Conservation (phyloP, 2,329 filamentous ascomycete genomes). For the Aspergillus sp. region DNA sequence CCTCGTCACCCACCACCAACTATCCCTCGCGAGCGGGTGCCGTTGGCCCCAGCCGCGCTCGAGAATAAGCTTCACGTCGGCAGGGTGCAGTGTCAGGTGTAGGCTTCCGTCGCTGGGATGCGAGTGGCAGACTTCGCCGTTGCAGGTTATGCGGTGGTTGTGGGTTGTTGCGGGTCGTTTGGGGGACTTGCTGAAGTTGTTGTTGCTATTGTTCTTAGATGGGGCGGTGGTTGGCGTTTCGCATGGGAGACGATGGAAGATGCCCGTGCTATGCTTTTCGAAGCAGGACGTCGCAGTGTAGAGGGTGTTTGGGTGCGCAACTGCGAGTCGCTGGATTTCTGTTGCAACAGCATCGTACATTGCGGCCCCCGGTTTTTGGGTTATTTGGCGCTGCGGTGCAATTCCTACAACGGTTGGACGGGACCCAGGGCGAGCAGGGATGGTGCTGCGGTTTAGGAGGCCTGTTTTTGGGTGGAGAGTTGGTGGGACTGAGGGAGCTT, state of each 20-base stretch:
- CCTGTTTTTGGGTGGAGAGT: conserved; percentile 56
- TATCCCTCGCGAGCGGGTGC: conserved; percentile 53
- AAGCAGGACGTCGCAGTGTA: conserved; percentile 71
- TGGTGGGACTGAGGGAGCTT: conserved; percentile 54
- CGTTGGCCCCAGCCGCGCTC: conserved; percentile 76
- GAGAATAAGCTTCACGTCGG: conserved; percentile 71
- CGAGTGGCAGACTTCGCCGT: conserved; percentile 80
- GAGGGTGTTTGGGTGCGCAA: conserved; percentile 48
- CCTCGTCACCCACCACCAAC: conserved; percentile 63
- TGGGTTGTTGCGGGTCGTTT: neutral
- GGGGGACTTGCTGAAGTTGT: neutral
- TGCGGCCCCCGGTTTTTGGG: conserved; percentile 59
- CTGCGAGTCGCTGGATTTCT: conserved; percentile 54
- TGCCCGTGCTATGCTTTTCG: conserved; percentile 76
- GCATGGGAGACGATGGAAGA: conserved; percentile 56
- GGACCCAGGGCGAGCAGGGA: conserved; percentile 63
- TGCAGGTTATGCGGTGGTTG: conserved; percentile 32
- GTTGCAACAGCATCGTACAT: conserved; percentile 58
- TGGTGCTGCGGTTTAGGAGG: conserved; percentile 51
- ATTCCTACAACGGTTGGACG: conserved; percentile 72
- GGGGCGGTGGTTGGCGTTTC: neutral
- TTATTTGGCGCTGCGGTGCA: conserved; percentile 76
- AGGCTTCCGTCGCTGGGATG: conserved; percentile 74
- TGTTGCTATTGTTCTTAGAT: neutral
- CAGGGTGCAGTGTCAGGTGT: conserved; percentile 77